These are phyloP conservation scores for Chaetomiaceae sp. DNA, from an alignment of 2,329 filamentous ascomycete genomes.

Conservation along the genomic window DNA sequence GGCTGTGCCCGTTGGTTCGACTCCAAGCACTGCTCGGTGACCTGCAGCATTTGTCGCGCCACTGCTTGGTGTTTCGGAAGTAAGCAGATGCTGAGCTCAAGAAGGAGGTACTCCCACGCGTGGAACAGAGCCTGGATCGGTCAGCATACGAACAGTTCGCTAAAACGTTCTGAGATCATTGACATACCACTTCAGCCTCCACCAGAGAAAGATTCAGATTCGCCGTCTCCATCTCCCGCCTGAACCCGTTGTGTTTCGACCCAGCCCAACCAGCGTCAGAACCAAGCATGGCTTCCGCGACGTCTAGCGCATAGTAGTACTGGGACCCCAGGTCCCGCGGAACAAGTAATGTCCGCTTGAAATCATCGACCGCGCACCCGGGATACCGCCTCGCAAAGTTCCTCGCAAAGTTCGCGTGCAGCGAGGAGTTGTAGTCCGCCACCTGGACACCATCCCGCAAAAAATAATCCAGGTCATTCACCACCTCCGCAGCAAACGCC, in stretches of 20 bases:
- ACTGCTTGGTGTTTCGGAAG: slow-evolving; percentile 45
- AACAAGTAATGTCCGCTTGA: slow-evolving; percentile 69
- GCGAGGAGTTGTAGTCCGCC: slow-evolving; percentile 77
- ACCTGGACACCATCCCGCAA: slow-evolving; percentile 70
- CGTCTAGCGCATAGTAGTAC: slow-evolving; percentile 78
- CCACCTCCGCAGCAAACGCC: slow-evolving; percentile 62
- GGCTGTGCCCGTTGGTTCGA: slow-evolving; percentile 69
- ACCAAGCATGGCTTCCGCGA: slow-evolving; percentile 68
- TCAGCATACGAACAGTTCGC: neutral
- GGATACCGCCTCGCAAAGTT: slow-evolving; percentile 78
- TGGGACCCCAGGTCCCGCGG: slow-evolving; percentile 61
- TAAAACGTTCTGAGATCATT: neutral
- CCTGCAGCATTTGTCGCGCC: slow-evolving; percentile 63
- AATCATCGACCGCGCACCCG: slow-evolving; percentile 65
- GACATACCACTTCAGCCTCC: slow-evolving; percentile 76
- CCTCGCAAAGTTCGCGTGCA: slow-evolving; percentile 77
- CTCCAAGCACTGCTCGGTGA: slow-evolving; percentile 69
- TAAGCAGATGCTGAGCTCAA: slow-evolving; percentile 70
- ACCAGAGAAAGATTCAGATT: slow-evolving; percentile 90
- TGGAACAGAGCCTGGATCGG: slow-evolving; percentile 63
- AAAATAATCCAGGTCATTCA: slow-evolving; percentile 72
- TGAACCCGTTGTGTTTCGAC: slow-evolving; percentile 64
- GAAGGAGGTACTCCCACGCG: slow-evolving; percentile 81
- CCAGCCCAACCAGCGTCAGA: slow-evolving; percentile 76
- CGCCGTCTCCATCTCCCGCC: slow-evolving; percentile 73